phyloP scores from a whole-genome alignment of 2,329 filamentous ascomycete species.

The Tolypocladium amazonense region DNA sequence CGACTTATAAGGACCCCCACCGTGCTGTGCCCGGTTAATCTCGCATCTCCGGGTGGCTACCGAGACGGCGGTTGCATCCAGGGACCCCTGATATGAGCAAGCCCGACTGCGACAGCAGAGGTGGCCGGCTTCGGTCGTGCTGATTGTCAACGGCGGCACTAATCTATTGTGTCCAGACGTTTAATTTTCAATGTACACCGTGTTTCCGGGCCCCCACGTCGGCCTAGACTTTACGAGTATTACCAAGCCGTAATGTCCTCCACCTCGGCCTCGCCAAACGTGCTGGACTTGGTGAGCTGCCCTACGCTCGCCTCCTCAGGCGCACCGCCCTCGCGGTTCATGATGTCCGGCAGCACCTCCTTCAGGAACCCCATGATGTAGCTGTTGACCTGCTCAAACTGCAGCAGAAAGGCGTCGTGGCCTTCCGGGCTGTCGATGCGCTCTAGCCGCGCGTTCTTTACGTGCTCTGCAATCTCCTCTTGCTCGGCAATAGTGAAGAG shows the following conservation, averaged over 20 bases:
- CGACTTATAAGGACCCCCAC: too few species aligned
- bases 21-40: not conserved
- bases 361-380: constrained; percentile 78
- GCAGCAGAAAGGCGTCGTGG: constrained; percentile 89
- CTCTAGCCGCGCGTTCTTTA: constrained; percentile 66
- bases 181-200: not conserved
- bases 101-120: not conserved
- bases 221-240: not conserved
- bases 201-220: not conserved
- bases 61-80: not conserved
- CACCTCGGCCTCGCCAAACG: constrained; percentile 90
- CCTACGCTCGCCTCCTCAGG: constrained; percentile 43
- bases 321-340: constrained; percentile 49
- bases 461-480: constrained; percentile 74
- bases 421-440: constrained; percentile 91
- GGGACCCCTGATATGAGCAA: not conserved
- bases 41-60: not conserved
- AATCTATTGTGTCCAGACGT: not conserved
- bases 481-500: constrained; percentile 97
- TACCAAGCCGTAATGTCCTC: constrained; percentile 94
- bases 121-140: not conserved
- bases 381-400: constrained; percentile 93
- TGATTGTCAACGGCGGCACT: not conserved
- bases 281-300: constrained; percentile 71
- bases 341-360: constrained; percentile 78